Evolutionary conservation across 75 land plant genomes (phyloP).

Genomic region (Azolla pinnata): DNA sequence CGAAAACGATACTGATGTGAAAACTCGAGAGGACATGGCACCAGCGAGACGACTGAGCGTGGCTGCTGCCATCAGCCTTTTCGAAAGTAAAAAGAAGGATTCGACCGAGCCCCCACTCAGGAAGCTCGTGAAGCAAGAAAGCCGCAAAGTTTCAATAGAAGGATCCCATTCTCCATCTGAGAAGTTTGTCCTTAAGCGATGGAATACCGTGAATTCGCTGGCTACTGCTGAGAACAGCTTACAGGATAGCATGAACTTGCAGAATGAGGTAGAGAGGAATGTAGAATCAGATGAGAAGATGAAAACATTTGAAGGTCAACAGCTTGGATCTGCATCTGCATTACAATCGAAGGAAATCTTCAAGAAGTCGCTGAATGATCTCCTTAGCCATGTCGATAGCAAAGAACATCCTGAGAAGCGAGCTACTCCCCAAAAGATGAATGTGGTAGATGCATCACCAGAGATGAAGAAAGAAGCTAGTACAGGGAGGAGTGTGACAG

Average conservation of each 20-base stretch:
- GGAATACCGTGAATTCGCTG: conserved; percentile 77
- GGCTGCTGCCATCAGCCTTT: conserved; percentile 70
- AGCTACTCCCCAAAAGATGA: too few relatives aligned
- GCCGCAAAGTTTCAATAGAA: conserved; percentile 48
- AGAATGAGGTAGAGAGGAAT: background rate
- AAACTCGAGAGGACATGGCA: conserved; percentile 14
- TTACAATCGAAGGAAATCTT: too few relatives aligned
- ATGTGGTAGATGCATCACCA: too few relatives aligned
- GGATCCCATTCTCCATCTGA: conserved; percentile 32
- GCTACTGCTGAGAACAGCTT: too few relatives aligned
- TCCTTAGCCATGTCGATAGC: too few relatives aligned
- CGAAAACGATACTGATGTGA: background rate
- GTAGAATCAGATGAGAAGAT: background rate
- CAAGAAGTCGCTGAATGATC: background rate
- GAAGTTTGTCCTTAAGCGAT: conserved; percentile 61
- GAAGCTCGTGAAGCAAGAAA: conserved; percentile 28
- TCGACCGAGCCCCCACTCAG: conserved; percentile 18
- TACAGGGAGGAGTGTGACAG: too few relatives aligned
- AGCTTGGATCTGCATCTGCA: too few relatives aligned
- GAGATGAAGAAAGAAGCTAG: too few relatives aligned
- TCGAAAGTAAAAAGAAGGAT: conserved; percentile 74
- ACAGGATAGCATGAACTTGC: too few relatives aligned
- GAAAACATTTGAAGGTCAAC: background rate
- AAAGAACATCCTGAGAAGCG: too few relatives aligned
- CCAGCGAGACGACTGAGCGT: conserved; percentile 60